A percentile compares a stretch with the other conserved stretches of the same genome.
These are phyloP conservation scores for Phytophthora pseudosyringae DNA, from an alignment of 352 stramenopile species.

Conservation along the genomic window DNA sequence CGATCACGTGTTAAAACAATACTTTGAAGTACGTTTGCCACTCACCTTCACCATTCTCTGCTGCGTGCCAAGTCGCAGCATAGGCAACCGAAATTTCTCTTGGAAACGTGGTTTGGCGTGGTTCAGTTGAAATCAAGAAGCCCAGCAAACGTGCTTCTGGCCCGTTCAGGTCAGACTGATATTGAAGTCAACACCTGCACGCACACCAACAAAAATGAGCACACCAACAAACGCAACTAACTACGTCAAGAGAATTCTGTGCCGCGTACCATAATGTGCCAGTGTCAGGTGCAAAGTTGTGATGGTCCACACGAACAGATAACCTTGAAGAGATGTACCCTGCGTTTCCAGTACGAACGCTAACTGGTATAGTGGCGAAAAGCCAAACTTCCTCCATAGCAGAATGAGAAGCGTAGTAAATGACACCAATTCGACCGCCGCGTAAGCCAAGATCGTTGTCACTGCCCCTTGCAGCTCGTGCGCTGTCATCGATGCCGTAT, in stretches of 20 bases:
- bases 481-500: slow-evolving; percentile 8
- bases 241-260: not conserved
- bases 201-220: not conserved
- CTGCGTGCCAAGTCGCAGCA: too few relatives aligned
- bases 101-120: too few relatives aligned
- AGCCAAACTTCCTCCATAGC: slow-evolving; percentile 26
- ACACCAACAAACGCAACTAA: not conserved
- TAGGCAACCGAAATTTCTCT: too few relatives aligned
- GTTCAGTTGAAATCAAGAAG: too few relatives aligned
- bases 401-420: slow-evolving; percentile 19
- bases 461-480: not conserved
- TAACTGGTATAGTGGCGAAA: slow-evolving; percentile 33
- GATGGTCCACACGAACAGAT: slow-evolving; percentile 21
- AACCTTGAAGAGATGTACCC: slow-evolving; percentile 19
- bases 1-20: too few relatives aligned
- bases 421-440: slow-evolving; percentile 19
- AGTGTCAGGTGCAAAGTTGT: slow-evolving; percentile 33
- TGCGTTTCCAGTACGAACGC: slow-evolving; percentile 48
- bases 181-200: slow-evolving; percentile 15
- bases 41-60: too few relatives aligned
- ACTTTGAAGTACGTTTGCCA: too few relatives aligned
- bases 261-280: slow-evolving; percentile 26
- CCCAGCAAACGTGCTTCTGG: too few relatives aligned
- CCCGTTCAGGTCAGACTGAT: not conserved
- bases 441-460: slow-evolving; percentile 15